These are phyloP conservation scores for Penicillium capsulatum DNA, from an alignment of 2,329 filamentous ascomycete genomes.

Conservation along the genomic window DNA sequence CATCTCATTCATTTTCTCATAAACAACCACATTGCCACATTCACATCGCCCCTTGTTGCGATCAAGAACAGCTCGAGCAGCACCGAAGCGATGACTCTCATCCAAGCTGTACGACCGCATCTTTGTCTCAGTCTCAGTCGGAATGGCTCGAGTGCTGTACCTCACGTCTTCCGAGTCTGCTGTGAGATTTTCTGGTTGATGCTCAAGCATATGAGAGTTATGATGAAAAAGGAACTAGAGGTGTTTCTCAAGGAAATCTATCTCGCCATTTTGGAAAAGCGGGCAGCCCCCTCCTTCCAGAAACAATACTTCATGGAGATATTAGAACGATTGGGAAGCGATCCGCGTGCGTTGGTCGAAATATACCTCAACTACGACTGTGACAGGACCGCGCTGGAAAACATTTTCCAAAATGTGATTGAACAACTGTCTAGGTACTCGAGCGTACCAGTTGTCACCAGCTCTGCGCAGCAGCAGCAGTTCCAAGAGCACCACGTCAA, in stretches of 20 bases:
- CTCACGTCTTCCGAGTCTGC: conserved; percentile 88
- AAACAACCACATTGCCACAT: conserved; percentile 88
- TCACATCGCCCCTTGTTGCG: conserved; percentile 84
- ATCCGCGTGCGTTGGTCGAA: conserved; percentile 86
- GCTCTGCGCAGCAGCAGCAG: conserved; percentile 71
- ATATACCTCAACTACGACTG: conserved; percentile 98
- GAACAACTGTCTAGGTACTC: conserved; percentile 89
- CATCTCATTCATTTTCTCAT: conserved; percentile 93
- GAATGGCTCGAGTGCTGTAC: conserved; percentile 90
- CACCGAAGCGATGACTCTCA: conserved; percentile 75
- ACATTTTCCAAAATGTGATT: conserved; percentile 91
- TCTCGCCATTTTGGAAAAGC: conserved; percentile 81
- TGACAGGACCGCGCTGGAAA: conserved; percentile 85
- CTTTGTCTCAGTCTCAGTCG: conserved; percentile 90
- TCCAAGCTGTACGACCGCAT: conserved; percentile 95
- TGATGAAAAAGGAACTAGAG: conserved; percentile 98
- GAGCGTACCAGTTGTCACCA: conserved; percentile 71
- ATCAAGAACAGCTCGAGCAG: conserved; percentile 88
- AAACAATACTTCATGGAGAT: conserved; percentile 89
- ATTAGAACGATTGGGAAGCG: conserved; percentile 75
- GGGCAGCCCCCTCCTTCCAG: conserved; percentile 79
- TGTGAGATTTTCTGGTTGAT: conserved; percentile 98
- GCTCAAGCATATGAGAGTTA: conserved; percentile 85
- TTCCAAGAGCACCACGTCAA: conserved; percentile 76
- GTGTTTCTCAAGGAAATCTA: conserved; percentile 98